phyloP scores from a whole-genome alignment of 331 rosid genomes.

The Acacia pycnantha region DNA sequence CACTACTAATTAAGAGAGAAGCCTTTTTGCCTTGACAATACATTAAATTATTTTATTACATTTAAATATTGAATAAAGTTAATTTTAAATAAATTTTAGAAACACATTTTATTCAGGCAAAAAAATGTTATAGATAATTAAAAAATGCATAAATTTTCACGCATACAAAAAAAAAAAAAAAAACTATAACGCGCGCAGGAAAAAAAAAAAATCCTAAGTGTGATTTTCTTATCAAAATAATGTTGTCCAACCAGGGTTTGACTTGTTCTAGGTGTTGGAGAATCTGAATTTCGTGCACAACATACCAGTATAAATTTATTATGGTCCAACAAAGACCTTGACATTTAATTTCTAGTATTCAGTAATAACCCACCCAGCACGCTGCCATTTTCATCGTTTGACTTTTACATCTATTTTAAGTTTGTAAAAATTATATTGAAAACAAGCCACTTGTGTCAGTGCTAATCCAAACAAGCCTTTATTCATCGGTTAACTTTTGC shows the following conservation, averaged over 20 bases:
- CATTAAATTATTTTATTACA: neutral
- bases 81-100: neutral
- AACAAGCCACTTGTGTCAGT: too few relatives aligned
- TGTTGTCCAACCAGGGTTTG: neutral
- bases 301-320: neutral
- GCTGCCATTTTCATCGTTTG: neutral
- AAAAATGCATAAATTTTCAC: neutral
- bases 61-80: neutral
- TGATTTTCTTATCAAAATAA: neutral
- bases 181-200: neutral
- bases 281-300: neutral
- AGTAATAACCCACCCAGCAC: neutral
- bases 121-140: neutral
- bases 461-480: too few relatives aligned
- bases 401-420: too few relatives aligned
- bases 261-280: neutral
- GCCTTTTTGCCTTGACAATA: neutral
- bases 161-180: neutral
- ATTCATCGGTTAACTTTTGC: neutral
- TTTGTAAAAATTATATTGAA: too few relatives aligned
- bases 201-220: neutral
- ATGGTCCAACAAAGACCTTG: neutral
- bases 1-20: too few relatives aligned
- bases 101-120: neutral
- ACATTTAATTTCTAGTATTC: neutral